Percentiles rank a stretch among this genome's conserved stretches.
Conservation (phyloP, 768 basidiomycete genomes). For the Phaffia tasmanica region DNA sequence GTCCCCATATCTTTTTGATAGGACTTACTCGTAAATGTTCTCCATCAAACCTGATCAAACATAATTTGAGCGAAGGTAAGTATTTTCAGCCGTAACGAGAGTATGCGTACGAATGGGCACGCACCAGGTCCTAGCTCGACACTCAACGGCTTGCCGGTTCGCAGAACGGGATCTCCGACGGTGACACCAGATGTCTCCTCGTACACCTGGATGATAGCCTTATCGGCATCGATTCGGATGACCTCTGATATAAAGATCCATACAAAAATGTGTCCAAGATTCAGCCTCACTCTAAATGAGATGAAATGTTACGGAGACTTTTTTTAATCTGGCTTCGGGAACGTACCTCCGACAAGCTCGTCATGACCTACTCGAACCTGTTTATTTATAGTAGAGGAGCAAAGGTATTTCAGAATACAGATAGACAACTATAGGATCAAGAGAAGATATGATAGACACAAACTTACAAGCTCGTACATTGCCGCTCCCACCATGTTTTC, state of each 20-base stretch:
- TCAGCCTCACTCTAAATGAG: conserved; percentile 2
- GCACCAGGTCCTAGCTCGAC: conserved; percentile 94
- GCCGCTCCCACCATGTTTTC: conserved; percentile 92
- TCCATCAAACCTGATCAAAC: conserved; percentile 70
- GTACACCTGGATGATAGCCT: conserved; percentile 97
- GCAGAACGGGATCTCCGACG: conserved; percentile 92
- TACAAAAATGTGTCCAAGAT: background rate
- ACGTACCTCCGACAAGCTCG: conserved; percentile 84
- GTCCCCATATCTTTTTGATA: background rate
- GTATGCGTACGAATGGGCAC: conserved; percentile 27
- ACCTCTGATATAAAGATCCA: conserved; percentile 61
- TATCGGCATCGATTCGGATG: conserved; percentile 94
- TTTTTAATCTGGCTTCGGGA: background rate
- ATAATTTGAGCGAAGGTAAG: background rate
- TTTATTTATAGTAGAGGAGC: too few species aligned
- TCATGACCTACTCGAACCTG: conserved; percentile 84
- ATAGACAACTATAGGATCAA: too few species aligned
- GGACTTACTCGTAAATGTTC: conserved; percentile 74
- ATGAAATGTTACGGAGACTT: background rate
- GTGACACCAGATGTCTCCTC: conserved; percentile 99
- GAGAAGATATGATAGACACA: background rate
- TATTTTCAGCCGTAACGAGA: background rate
- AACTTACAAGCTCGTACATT: conserved; percentile 78
- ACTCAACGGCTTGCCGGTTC: conserved; percentile 94
- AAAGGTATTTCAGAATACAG: too few species aligned